Evolutionary conservation across 352 stramenopile genomes (phyloP).

Genomic region (Pythium aquatile): DNA sequence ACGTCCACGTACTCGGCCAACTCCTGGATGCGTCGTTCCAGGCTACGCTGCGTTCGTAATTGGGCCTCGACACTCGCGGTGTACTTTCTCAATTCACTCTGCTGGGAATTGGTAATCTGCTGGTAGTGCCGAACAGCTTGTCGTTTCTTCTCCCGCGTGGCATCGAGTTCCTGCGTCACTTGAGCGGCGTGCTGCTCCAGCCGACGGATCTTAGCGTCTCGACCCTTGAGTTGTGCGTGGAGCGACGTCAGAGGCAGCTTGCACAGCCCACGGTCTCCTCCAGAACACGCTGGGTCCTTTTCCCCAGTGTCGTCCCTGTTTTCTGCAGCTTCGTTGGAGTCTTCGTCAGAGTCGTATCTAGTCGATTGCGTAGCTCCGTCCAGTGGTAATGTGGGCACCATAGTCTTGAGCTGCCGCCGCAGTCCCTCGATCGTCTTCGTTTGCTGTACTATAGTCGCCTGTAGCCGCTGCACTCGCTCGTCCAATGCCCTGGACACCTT

Average conservation of each 20-base stretch:
- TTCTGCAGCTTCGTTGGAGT: background rate
- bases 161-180: slow-evolving; percentile 27
- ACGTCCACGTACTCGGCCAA: slow-evolving; percentile 14
- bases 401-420: slow-evolving; percentile 16
- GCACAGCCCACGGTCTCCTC: slow-evolving; percentile 15
- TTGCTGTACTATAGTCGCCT: slow-evolving; percentile 42
- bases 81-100: too few species aligned
- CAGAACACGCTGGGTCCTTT: background rate
- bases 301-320: background rate
- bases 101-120: too few species aligned
- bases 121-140: too few species aligned
- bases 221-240: slow-evolving; percentile 33
- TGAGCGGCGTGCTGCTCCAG: slow-evolving; percentile 34
- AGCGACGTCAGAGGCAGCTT: slow-evolving; percentile 42
- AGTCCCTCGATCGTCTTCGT: slow-evolving; percentile 35
- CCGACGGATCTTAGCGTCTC: slow-evolving; percentile 34
- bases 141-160: slow-evolving; percentile 27
- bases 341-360: slow-evolving; percentile 15
- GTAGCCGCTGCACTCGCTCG: slow-evolving; percentile 25
- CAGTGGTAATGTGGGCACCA: slow-evolving; percentile 17
- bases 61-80: too few species aligned
- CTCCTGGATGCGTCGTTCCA: background rate
- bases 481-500: background rate
- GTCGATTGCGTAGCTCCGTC: background rate
- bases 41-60: too few species aligned